Evolutionary conservation across 257 asterid genomes (phyloP).

Genomic region (Paulownia fortunei): DNA sequence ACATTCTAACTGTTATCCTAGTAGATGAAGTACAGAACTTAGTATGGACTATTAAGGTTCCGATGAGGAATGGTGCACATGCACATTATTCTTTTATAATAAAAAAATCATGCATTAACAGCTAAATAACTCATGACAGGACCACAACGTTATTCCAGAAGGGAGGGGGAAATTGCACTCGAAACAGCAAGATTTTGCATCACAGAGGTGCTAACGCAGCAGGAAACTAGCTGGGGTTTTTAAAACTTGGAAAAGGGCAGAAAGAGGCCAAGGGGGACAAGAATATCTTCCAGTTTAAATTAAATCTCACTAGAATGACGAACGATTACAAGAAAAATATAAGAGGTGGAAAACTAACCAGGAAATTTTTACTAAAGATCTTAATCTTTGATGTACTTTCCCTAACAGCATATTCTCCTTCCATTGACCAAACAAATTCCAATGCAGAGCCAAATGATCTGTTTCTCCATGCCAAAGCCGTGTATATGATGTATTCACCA

Average conservation of each 20-base stretch:
- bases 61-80: background rate
- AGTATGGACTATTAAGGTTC: background rate
- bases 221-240: background rate
- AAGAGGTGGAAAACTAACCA: conserved; percentile 53
- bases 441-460: conserved; percentile 93
- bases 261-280: background rate
- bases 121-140: conserved; percentile 14
- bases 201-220: background rate
- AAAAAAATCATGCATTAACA: conserved; percentile 2
- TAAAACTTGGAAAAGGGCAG: conserved; percentile 14
- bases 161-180: background rate
- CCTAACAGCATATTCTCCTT: conserved; percentile 96
- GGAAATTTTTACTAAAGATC: conserved; percentile 77
- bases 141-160: background rate
- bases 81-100: background rate
- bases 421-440: conserved; percentile 97
- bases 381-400: conserved; percentile 97
- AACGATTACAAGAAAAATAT: conserved; percentile 1
- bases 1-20: conserved; percentile 28
- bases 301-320: background rate
- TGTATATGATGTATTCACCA: conserved; percentile 91
- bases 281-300: background rate
- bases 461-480: conserved; percentile 98
- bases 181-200: background rate
- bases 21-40: background rate